Conservation (phyloP, 306 rosid species). For the Pyrus betulifolia region DNA sequence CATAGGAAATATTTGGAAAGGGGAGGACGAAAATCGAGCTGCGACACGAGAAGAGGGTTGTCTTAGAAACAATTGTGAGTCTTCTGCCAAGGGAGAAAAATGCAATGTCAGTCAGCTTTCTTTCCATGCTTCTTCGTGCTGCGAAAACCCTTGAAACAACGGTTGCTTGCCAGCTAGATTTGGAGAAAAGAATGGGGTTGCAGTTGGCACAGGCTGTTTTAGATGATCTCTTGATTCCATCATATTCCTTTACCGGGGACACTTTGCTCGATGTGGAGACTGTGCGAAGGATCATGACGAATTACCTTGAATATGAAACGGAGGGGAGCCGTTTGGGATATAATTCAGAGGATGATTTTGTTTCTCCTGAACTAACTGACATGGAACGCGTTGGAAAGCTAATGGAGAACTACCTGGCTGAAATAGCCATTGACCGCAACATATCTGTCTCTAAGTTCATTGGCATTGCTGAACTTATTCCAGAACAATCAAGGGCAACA, state of each 20-base stretch:
- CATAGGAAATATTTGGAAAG: slow-evolving; percentile 66
- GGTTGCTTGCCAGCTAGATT: slow-evolving; percentile 87
- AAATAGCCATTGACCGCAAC: slow-evolving; percentile 72
- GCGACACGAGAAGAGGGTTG: slow-evolving; percentile 71
- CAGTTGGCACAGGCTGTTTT: slow-evolving; percentile 73
- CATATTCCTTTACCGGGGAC: slow-evolving; percentile 70
- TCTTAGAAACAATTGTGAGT: slow-evolving; percentile 79
- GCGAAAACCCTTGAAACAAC: slow-evolving; percentile 82
- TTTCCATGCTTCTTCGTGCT: slow-evolving; percentile 78
- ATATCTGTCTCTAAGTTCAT: slow-evolving; percentile 60
- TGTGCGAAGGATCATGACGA: slow-evolving; percentile 60
- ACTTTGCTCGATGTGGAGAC: slow-evolving; percentile 83
- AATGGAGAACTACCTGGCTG: slow-evolving; percentile 80
- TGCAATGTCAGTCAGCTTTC: slow-evolving; percentile 84
- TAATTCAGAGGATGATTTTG: slow-evolving; percentile 40
- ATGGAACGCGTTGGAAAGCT: slow-evolving; percentile 63
- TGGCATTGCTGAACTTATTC: slow-evolving; percentile 67
- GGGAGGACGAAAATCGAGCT: slow-evolving; percentile 80
- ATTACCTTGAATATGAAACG: slow-evolving; percentile 50
- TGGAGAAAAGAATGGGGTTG: slow-evolving; percentile 79
- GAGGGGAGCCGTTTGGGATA: slow-evolving; percentile 26
- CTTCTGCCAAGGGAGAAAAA: slow-evolving; percentile 80
- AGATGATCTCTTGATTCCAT: slow-evolving; percentile 88
- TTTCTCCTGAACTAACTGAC: slow-evolving; percentile 48
- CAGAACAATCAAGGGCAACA: slow-evolving; percentile 69